A percentile compares a stretch with the other conserved stretches of the same genome.
Evolutionary conservation across 345 rosid species (phyloP).

Genomic region (Syzygium oleosum): DNA sequence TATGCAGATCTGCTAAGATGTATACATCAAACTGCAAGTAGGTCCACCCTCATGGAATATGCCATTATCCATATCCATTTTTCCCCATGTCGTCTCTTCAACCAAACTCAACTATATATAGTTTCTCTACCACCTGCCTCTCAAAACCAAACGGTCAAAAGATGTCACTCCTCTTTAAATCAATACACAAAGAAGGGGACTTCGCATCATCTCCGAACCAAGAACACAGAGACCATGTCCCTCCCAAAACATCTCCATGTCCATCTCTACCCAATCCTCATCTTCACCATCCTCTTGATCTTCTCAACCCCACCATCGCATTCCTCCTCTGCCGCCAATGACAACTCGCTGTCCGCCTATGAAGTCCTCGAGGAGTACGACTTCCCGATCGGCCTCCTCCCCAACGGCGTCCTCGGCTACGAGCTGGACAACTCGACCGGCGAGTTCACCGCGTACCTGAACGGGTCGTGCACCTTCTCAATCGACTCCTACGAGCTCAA

Average conservation of each 20-base stretch:
- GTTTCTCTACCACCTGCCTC: not conserved
- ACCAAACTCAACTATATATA: not conserved
- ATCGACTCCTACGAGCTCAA: constrained; percentile 36
- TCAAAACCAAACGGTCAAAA: constrained; percentile 9
- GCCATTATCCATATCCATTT: not conserved
- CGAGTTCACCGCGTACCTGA: constrained; percentile 18
- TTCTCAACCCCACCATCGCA: not conserved
- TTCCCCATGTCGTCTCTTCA: not conserved
- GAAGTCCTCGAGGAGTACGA: constrained; percentile 19
- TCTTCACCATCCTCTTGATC: constrained; percentile 9
- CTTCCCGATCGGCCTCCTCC: constrained; percentile 36
- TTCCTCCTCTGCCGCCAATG: not conserved
- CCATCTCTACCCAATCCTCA: not conserved
- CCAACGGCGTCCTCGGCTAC: constrained; percentile 23
- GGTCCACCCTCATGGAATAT: not conserved
- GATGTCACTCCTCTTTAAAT: not conserved
- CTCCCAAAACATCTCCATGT: not conserved
- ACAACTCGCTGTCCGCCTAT: constrained; percentile 8
- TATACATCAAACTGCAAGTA: not conserved
- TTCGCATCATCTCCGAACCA: not conserved
- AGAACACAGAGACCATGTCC: not conserved
- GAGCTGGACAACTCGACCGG: constrained; percentile 29
- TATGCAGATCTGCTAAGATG: not conserved
- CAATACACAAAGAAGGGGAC: not conserved
- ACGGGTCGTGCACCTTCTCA: constrained; percentile 23